These are phyloP conservation scores for Rhodomyrtus psidioides DNA, from an alignment of 441 rosid species.

Conservation along the genomic window DNA sequence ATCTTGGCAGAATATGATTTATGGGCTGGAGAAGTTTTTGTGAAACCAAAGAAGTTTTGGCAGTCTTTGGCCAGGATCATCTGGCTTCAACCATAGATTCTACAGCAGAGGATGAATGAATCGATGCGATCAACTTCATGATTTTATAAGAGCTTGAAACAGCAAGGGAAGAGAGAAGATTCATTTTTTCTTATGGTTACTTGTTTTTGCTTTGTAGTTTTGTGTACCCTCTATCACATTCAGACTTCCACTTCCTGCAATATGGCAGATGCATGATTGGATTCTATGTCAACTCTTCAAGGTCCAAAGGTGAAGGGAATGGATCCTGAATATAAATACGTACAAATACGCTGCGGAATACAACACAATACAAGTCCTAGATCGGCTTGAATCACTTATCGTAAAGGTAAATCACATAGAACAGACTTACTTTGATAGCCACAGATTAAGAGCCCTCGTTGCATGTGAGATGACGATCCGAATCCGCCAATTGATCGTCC, in stretches of 20 bases:
- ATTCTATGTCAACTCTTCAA: not conserved
- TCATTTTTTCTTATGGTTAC: not conserved
- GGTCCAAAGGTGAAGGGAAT: not conserved
- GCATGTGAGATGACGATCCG: too few relatives aligned
- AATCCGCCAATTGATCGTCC: too few relatives aligned
- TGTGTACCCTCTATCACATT: not conserved
- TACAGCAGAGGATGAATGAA: not conserved
- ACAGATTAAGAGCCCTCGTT: too few relatives aligned
- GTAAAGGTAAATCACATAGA: too few relatives aligned
- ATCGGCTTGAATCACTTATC: too few relatives aligned
- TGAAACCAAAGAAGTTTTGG: conserved; percentile 18
- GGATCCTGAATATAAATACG: too few relatives aligned
- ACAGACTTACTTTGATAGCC: too few relatives aligned
- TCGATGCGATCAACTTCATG: not conserved
- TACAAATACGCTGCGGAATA: too few relatives aligned
- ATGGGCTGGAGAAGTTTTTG: conserved; percentile 81
- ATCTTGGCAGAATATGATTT: conserved; percentile 62
- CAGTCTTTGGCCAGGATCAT: not conserved
- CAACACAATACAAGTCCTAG: too few relatives aligned
- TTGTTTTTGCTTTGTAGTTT: not conserved
- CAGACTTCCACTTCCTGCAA: not conserved
- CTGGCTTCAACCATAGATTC: not conserved
- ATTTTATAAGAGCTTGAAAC: not conserved
- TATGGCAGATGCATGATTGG: not conserved
- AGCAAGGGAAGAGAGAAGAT: not conserved